phyloP scores from a whole-genome alignment of 768 basidiomycete genomes.

The Cyathus striatus region DNA sequence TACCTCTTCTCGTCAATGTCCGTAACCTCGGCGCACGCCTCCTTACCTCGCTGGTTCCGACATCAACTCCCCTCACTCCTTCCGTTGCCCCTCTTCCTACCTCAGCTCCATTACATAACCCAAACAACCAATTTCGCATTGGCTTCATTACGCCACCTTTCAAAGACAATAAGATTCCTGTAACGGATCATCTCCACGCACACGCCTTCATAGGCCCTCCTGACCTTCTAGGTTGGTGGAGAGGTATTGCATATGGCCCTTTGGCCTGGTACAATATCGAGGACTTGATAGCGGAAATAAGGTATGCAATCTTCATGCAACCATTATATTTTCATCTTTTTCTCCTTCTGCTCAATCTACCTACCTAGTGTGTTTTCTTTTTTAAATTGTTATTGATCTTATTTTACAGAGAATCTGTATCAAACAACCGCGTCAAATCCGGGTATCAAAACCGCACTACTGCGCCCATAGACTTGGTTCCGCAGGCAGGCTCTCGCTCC shows the following conservation, averaged over 20 bases:
- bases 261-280: conserved; percentile 75
- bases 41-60: conserved; percentile 40
- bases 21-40: conserved; percentile 54
- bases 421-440: conserved; percentile 82
- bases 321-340: conserved; percentile 1
- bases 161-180: conserved; percentile 72
- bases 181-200: conserved; percentile 74
- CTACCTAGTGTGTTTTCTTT: too few species aligned
- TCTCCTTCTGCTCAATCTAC: conserved; percentile 4
- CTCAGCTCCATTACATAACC: conserved; percentile 19
- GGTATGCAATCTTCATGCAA: conserved; percentile 36
- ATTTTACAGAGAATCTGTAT: conserved; percentile 62
- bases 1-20: conserved; percentile 64
- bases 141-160: conserved; percentile 80
- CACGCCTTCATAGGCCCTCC: conserved; percentile 67
- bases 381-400: too few species aligned
- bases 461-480: conserved; percentile 73
- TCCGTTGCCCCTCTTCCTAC: conserved; percentile 22
- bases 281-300: conserved; percentile 77
- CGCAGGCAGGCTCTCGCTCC: conserved; percentile 60
- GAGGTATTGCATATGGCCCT: conserved; percentile 59
- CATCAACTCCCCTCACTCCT: conserved; percentile 28
- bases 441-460: conserved; percentile 52
- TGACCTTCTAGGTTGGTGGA: conserved; percentile 70
- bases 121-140: conserved; percentile 45